Conservation (phyloP, 345 rosid genomes). For the Eucalyptus marginata region DNA sequence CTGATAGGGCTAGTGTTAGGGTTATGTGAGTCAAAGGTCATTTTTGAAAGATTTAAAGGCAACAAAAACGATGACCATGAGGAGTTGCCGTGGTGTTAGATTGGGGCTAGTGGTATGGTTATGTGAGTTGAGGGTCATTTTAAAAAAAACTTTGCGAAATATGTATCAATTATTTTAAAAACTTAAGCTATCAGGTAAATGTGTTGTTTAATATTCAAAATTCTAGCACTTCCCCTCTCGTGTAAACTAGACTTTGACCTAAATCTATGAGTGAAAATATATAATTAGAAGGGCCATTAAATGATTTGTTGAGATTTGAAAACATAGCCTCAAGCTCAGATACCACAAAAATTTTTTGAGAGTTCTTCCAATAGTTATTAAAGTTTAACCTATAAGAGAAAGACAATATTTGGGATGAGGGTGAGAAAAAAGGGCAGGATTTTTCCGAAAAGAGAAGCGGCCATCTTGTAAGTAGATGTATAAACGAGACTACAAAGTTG, state of each 20-base stretch:
- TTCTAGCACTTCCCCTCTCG: neutral
- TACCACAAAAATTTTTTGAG: neutral
- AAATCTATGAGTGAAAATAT: neutral
- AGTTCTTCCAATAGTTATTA: neutral
- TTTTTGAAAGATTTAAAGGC: neutral
- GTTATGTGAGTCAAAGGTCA: neutral
- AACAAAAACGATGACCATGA: neutral
- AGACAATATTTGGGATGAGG: neutral
- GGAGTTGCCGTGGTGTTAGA: neutral
- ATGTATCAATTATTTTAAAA: neutral
- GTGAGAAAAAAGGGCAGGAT: neutral
- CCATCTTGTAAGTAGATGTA: neutral
- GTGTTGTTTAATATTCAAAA: neutral
- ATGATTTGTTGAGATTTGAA: neutral
- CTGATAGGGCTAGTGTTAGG: neutral
- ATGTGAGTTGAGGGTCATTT: neutral
- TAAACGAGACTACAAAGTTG: neutral
- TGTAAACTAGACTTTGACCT: neutral
- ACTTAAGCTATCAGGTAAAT: neutral
- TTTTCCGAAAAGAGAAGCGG: neutral
- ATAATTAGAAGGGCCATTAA: neutral
- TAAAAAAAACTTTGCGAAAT: neutral
- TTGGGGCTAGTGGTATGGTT: neutral
- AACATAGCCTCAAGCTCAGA: accelerated
- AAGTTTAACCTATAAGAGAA: neutral